Base-by-base conservation (phyloP, 345 rosid species). In the rapeseed (Brassica napus) region DNA sequence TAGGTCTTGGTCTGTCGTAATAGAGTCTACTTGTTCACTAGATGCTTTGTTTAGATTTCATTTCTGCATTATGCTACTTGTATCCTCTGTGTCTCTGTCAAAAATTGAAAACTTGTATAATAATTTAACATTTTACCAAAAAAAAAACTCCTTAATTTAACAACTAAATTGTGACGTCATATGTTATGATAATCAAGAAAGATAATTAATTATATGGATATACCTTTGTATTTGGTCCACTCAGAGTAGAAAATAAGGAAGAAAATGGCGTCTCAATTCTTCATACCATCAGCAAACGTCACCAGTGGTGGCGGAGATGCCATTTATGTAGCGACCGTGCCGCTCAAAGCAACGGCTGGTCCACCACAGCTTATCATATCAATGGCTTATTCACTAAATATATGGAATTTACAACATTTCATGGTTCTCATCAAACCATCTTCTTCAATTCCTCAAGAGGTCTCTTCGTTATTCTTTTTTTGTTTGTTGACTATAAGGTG, bases 321-420 rank as follows among this genome's bases (percentile, higher is more conserved):
- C 47, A 83, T 92, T 15, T 90, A 87, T 54, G 93, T 88, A 15
- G 89, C 89, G 4, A 74, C 94, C 1, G 86, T 90, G 37, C 86
- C 94, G 9, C 83, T 89, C 1, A 84, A 82, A 83, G 92, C 90
- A 15, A 57, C 87, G 10, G 78, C 80, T 55, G 94, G 97, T 31
- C 88, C 88, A 3, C 79, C 89, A 7, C 92, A 86, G 81, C 63
- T 87, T 42, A 68, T 88, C 0, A 83, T 85, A 87, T 87, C 93
- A 6, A 69, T 88, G 42, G 87, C 89, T 54, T 89, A 86, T 83
- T 85, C 91, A 47, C 87, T 92, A 78, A 84, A 82, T 16, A 61
- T 88, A 3, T 44, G 82, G 86, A 84, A 86, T 18, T 24, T 47
- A 5, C 89, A 88, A 63, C 94, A 92, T 65, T 87, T 85, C 86